A percentile compares a stretch with the other conserved stretches of the same genome.
Evolutionary conservation across 176 grass and related monocot genomes (phyloP).

Genomic region (Hordeum marinum): DNA sequence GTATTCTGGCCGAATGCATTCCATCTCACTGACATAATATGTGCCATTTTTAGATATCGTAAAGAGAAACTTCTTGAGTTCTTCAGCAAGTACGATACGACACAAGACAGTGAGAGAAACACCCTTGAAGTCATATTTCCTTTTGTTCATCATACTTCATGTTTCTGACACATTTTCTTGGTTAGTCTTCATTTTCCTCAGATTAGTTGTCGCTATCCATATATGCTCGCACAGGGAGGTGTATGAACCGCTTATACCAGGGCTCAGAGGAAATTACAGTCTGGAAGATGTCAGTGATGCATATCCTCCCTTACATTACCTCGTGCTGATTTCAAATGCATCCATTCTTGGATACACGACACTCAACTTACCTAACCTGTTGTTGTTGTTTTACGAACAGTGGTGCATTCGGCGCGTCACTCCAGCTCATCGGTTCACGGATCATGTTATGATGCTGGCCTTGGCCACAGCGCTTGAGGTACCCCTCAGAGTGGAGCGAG

Average conservation of each 20-base stretch:
- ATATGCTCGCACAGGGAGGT: constrained; percentile 21
- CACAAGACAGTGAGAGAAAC: constrained; percentile 12
- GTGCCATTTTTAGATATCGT: constrained; percentile 17
- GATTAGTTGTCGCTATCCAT: constrained; percentile 27
- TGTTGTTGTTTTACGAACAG: neutral
- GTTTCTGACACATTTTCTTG: constrained; percentile 28
- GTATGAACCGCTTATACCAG: neutral
- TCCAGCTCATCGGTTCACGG: neutral
- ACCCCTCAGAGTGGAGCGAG: constrained; percentile 10
- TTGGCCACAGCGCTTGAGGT: constrained; percentile 7
- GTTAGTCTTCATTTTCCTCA: constrained; percentile 50
- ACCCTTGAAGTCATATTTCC: neutral
- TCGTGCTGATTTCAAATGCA: neutral
- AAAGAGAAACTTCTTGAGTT: constrained; percentile 23
- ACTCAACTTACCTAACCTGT: neutral
- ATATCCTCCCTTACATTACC: neutral
- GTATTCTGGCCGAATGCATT: neutral
- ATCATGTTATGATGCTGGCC: constrained; percentile 20
- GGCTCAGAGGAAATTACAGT: neutral
- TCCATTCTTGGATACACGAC: neutral
- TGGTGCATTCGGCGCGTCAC: neutral
- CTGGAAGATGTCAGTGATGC: constrained; percentile 24
- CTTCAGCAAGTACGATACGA: neutral
- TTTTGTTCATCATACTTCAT: neutral
- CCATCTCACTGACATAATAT: neutral